A percentile compares a stretch with the other conserved stretches of the same genome.
phyloP scores from a whole-genome alignment of 1,284 basidiomycete genomes.

The Ceratobasidium sp. region DNA sequence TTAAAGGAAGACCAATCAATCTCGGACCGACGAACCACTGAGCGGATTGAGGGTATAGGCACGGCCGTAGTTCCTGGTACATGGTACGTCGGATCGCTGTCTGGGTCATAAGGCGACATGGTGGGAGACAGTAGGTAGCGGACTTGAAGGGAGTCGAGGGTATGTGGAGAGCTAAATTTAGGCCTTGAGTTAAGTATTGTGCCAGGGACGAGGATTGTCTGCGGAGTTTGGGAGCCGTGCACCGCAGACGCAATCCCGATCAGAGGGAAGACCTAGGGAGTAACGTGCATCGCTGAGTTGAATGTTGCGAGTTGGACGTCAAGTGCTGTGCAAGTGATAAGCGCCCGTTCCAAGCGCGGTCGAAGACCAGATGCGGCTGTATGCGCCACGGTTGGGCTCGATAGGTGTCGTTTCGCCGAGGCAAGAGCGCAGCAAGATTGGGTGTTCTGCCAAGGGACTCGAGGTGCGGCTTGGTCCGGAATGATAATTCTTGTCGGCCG shows the following conservation, averaged over 20 bases:
- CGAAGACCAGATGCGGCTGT: no score
- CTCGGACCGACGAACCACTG: background rate
- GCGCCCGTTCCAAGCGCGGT: background rate
- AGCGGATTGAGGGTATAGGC: background rate
- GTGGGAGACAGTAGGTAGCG: background rate
- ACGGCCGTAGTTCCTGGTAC: conserved; percentile 4
- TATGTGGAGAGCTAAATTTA: no score
- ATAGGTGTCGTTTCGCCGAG: no score
- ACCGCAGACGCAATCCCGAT: background rate
- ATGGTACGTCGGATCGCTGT: conserved; percentile 10
- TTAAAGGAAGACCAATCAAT: background rate
- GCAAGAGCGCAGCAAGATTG: no score
- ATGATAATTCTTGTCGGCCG: background rate
- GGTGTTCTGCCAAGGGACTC: no score
- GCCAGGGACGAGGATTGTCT: no score
- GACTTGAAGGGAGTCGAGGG: no score
- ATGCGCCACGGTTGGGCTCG: no score
- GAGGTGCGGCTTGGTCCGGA: background rate
- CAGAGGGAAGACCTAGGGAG: background rate
- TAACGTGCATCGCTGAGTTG: background rate
- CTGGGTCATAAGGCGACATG: conserved; percentile 10
- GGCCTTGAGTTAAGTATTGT: background rate
- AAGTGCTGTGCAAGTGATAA: background rate
- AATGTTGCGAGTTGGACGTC: no score
- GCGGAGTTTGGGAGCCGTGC: background rate